Evolutionary conservation across 2,329 filamentous ascomycete genomes (phyloP).

Genomic region (Diaporthe sp.): DNA sequence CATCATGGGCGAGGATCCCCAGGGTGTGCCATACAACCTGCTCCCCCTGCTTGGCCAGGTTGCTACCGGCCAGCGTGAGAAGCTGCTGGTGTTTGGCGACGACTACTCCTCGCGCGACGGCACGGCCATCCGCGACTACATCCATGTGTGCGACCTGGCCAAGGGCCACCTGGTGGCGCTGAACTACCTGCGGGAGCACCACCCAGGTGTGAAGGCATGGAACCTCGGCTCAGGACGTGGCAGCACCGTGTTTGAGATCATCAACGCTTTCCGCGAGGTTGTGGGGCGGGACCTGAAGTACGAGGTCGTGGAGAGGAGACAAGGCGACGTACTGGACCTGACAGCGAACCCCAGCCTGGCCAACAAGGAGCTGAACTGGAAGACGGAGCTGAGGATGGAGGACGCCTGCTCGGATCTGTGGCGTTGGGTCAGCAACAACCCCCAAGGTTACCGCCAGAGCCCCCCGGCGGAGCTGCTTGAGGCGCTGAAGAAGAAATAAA

Average conservation of each 20-base stretch:
- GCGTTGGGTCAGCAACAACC: constrained; percentile 98
- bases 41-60: constrained; percentile 95
- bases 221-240: constrained; percentile 96
- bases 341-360: constrained; percentile 92
- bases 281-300: constrained; percentile 91
- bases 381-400: constrained; percentile 90
- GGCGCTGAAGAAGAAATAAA: constrained; percentile 67
- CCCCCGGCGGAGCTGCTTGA: constrained; percentile 88
- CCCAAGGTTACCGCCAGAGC: constrained; percentile 91
- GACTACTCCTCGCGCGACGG: constrained; percentile 94
- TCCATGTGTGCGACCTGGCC: constrained; percentile 93
- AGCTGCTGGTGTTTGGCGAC: constrained; percentile 94
- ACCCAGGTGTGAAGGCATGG: constrained; percentile 94
- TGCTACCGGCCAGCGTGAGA: constrained; percentile 93
- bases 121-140: constrained; percentile 97
- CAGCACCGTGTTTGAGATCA: constrained; percentile 96
- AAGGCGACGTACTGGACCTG: constrained; percentile 93
- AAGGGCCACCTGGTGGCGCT: constrained; percentile 89
- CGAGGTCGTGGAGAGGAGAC: constrained; percentile 84
- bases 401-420: constrained; percentile 95
- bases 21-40: constrained; percentile 95
- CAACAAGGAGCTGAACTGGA: constrained; percentile 92
- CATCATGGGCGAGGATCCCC: constrained; percentile 98
- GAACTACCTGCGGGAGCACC: constrained; percentile 86
- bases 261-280: constrained; percentile 91